These are phyloP conservation scores for Quercus phellos DNA, from an alignment of 331 rosid species.

Conservation along the genomic window DNA sequence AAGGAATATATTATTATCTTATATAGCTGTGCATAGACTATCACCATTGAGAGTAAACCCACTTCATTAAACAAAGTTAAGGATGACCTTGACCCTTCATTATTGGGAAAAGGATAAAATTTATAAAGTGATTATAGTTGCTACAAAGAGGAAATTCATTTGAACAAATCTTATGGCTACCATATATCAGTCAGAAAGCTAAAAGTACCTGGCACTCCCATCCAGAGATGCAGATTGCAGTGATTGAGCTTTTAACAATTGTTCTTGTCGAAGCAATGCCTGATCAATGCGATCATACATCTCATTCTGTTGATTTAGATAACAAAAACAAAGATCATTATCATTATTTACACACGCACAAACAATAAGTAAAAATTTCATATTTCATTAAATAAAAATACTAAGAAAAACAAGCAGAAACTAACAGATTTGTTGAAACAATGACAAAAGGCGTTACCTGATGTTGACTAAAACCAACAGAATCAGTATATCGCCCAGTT, in stretches of 20 bases:
- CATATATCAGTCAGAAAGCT: constrained; percentile 3
- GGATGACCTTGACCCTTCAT: constrained; percentile 17
- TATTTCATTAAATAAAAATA: not conserved
- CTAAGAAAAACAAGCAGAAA: not conserved
- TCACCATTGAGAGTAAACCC: constrained; percentile 29
- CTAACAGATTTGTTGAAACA: not conserved
- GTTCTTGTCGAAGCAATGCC: constrained; percentile 92
- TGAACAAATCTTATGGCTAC: constrained; percentile 1
- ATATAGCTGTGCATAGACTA: constrained; percentile 46
- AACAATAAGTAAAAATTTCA: not conserved
- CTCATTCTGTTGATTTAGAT: constrained; percentile 47
- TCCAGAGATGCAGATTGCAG: constrained; percentile 80
- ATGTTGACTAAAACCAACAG: constrained; percentile 66
- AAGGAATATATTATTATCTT: constrained; percentile 66
- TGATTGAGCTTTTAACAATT: constrained; percentile 78
- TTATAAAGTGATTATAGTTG: constrained; percentile 15
- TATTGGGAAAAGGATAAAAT: constrained; percentile 15
- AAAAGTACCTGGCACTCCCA: constrained; percentile 73
- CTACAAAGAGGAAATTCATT: constrained; percentile 16
- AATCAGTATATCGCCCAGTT: constrained; percentile 66
- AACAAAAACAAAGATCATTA: constrained; percentile 8
- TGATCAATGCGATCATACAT: constrained; percentile 86
- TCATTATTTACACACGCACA: not conserved
- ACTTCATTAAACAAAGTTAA: constrained; percentile 20
- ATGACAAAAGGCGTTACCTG: constrained; percentile 51